Evolutionary conservation across 1,284 basidiomycete genomes (phyloP), one percentile per base, ranked within the genome.

Genomic region (Irpex sp.): DNA sequence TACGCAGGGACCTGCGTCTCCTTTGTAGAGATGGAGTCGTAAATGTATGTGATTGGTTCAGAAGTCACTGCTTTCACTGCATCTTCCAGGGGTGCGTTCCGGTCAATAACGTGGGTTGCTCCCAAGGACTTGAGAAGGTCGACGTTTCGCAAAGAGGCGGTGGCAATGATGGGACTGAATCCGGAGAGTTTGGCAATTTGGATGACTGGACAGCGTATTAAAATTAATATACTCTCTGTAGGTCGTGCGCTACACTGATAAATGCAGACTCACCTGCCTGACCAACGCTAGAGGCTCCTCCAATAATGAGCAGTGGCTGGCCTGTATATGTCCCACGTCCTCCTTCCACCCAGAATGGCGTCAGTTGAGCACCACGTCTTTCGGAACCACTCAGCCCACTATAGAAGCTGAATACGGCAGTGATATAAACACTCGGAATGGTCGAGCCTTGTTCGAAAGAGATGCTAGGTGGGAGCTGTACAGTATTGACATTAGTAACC

Each of bases 101-200:
- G 58, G 60, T 70, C 78, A 62, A 85, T 69, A 62, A 81, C 72
- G 61, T 80, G 78, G 0, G 80, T 81, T 0, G 82, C 84, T 1
- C 84, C 84, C 15, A 83, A 75, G 2, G 76, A 76, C 66, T 81
- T 81, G 64, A 85, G 75, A 65, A 71, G 74, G 0, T 69, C 76
- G 1, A 69, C 68, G 68, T 85, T 80, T 62, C 77, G 75, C 6
- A 72, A 63, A 8, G 82, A 84, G 5, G 80, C 75, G 5, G 82
- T 83, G 11, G 80, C 75, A 63, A 85, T 78, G 64, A 84, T 81
- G 5, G 77, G 78, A 2, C 75, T 77, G 71, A 83, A 83, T 0
- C 83, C 83, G 0, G 81, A 79, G 8, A 82, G 67, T 62, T 75
- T 77, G 8, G 79, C 79, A 17, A 84, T 72, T 69, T 85, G 82